Evolutionary conservation across 352 stramenopile genomes (phyloP).

Genomic region (Phytophthora colocasiae): DNA sequence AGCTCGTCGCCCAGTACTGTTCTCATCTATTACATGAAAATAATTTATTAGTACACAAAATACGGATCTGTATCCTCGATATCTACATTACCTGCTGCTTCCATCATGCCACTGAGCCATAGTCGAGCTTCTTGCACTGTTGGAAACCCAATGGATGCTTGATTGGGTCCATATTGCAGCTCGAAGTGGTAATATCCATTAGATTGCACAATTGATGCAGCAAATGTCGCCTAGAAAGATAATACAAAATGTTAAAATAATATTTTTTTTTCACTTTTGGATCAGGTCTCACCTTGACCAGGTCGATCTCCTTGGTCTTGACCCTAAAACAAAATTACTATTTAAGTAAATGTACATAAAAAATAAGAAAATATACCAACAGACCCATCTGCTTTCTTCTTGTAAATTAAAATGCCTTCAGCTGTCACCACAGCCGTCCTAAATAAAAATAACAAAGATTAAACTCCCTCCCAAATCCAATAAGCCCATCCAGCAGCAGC

Average conservation of each 20-base stretch:
- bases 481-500: not conserved
- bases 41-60: not conserved
- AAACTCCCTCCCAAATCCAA: not conserved
- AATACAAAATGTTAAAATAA: conserved; percentile 5
- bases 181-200: conserved; percentile 73
- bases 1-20: conserved; percentile 68
- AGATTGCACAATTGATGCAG: conserved; percentile 40
- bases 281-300: conserved; percentile 59
- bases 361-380: conserved; percentile 2
- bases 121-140: conserved; percentile 46
- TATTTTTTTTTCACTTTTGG: not conserved
- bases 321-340: conserved; percentile 26
- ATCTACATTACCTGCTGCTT: conserved; percentile 48
- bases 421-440: conserved; percentile 59
- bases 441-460: conserved; percentile 1
- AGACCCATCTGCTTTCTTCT: conserved; percentile 67
- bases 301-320: conserved; percentile 73
- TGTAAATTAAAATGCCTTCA: conserved; percentile 75
- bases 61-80: not conserved
- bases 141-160: conserved; percentile 63
- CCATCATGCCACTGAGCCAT: conserved; percentile 74
- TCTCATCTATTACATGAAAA: conserved; percentile 52
- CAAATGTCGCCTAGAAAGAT: conserved; percentile 49
- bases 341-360: conserved; percentile 1
- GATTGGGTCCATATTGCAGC: conserved; percentile 48